Base-by-base conservation (phyloP, 2,329 filamentous ascomycete genomes). In the Cryphonectria parasitica region DNA sequence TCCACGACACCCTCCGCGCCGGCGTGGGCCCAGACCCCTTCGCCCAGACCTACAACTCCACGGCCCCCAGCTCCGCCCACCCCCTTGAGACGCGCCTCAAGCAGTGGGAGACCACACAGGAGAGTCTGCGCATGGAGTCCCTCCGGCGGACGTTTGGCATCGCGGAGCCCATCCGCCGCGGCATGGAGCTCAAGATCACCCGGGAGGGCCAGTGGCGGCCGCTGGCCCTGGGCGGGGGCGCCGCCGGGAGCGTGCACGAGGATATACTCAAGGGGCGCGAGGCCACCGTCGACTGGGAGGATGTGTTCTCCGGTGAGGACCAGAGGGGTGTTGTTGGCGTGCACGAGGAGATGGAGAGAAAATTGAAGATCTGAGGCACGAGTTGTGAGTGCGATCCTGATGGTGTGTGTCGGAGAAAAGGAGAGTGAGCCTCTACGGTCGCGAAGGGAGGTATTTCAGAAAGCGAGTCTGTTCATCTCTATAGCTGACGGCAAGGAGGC, bases 141-240 rank as follows among this genome's bases (percentile, higher is more conserved):
- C 88, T 98, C 77, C 90, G 94, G 74, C 92, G 94, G 75, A 91
- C 93, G 63, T 98, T 94, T 81, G 96, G 96, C 74, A 91, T 98
- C 77, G 93, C 92, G 36, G 96, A 98, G 87, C 96, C 96, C 3
- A 90, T 98, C 77, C 90, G 94, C 70, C 90, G 95, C 68, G 93
- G 91, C 73, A 98, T 99, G 96, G 96, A 99, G 86, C 87, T 97
- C 80, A 93, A 94, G 88, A 95, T 97, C 79, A 90, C 93, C 25
- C 85, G 89, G 73, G 90, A 91, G 72, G 91, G 93, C 74, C 90
- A 93, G 81, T 97, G 94, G 91, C 87, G 90, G 77, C 94, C 94
- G 64, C 83, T 89, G 76, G 90, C 88, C 62, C 84, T 97, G 69
- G 87, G 89, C 61, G 89, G 90, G 52, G 82, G 84, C 67, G 83